Evolutionary conservation across 1,284 basidiomycete species (phyloP), one percentile per base, ranked within the genome.

Genomic region (Melampsora occidentalis): DNA sequence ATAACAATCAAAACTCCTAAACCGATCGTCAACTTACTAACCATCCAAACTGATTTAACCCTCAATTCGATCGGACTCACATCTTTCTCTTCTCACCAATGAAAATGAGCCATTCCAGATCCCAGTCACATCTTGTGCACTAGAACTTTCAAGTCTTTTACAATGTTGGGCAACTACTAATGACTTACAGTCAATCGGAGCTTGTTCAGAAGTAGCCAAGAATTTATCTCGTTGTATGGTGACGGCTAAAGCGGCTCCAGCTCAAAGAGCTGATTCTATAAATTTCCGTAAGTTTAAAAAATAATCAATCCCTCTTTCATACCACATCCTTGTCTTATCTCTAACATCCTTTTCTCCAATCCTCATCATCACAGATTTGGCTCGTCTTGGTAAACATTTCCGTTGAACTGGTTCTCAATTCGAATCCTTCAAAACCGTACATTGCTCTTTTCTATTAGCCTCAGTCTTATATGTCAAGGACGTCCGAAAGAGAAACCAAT

Each of bases 151-250:
- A 14, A 53, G 31, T 28, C 51, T 73, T 2, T 33, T 73, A 7
- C 63, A 65, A 66, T 73, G 71, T 59, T 73, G 71, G 71, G 71
- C 71, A 22, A 66, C 71, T 18, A 73, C 63, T 9, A 73, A 62
- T 39, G 71, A 73, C 31, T 42, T 73, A 25, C 71, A 73, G 20
- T 73, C 71, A 0, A 66, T 73, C 16, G 71, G 71, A 10, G 59
- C 61, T 28, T 73, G 71, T 57, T 42, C 62, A 18, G 71, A 73
- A 33, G 63, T 62, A 0, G 71, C 63, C 9, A 73, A 66, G 53
- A 66, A 33, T 33, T 42, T 73, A 49, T 66, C 62, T n/a, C 63
- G 61, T 53, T 73, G 71, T 42, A 73, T 73, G 71, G 62, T 46
- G 6, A 49, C 71, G 25, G 9, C 71, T 0, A 73, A 73, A 57